Evolutionary conservation across 805 yeast genomes (phyloP), one percentile per base, ranked within the genome.

Genomic region (Teunomyces panamensis): DNA sequence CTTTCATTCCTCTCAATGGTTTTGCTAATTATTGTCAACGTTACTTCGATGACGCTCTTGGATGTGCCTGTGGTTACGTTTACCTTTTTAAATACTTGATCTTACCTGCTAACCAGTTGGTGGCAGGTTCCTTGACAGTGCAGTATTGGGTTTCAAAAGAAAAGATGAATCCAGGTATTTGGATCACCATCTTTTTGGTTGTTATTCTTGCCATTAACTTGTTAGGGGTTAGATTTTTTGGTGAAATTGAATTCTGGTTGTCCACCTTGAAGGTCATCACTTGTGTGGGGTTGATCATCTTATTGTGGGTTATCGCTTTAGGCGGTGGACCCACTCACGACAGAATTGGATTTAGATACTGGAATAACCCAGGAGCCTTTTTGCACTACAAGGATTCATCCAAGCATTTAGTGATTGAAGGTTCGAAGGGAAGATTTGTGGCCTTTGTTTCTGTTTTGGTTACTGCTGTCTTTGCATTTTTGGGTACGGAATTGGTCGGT

Each of bases 261-360:
- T 81, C 87, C 2, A 62, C 79, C 27, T 67, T 85, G 56, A 87
- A 87, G 67, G 83, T 87, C 30, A 39, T 82, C 34, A 81, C 87
- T 5, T 79, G 83, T 69, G 53, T 82, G 36, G 90, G 86, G n/a
- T 71, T 87, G 42, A 85, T 87, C 49, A 50, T 87, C 11, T 63
- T 85, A 44, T 69, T 85, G 45, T 75, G 85, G 53, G 68, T 83
- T 49, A 78, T 87, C 50, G 84, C 85, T 68, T 70, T 83, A 48
- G 96, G 96, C 50, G 96, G 94, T 46, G 87, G 83, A 27, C 91
- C 92, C 53, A 74, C 75, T 37, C 84, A 83, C 57, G 89, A 85
- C 56, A 76, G 92, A 64, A 66, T 79, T 30, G 92, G 91, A 1
- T 86, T 84, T 69, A 75, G 87, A 57, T 85, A 73, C 66, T 85